Conservation (phyloP, 225 moss, liverwort and hornwort species). For the Antitrichia curtipendula region DNA sequence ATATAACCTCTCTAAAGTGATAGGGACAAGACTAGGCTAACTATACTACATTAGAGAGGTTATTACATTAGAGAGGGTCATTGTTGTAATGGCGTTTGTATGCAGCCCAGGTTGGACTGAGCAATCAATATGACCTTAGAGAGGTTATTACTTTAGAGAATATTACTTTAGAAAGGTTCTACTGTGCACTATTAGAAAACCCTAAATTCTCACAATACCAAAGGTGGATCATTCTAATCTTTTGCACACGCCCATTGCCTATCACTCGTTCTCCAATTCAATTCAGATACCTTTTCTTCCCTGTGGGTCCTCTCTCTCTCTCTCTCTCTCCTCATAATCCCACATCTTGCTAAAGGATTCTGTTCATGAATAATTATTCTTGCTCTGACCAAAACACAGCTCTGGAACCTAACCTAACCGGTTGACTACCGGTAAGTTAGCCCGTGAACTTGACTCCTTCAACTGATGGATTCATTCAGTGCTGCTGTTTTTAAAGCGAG, state of each 20-base stretch:
- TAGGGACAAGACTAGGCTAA: no score
- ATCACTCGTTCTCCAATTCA: background rate
- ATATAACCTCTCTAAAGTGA: no score
- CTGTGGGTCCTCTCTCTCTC: accelerated
- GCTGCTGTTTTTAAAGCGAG: background rate
- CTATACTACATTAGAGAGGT: no score
- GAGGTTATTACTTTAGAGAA: no score
- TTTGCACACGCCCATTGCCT: background rate
- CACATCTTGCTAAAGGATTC: background rate
- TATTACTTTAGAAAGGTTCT: no score
- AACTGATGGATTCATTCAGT: background rate
- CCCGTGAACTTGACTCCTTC: background rate
- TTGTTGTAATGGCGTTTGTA: no score
- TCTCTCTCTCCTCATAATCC: no score
- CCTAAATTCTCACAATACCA: background rate
- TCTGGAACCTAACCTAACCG: background rate
- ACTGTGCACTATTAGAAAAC: background rate
- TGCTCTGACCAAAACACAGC: background rate
- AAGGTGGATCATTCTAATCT: no score
- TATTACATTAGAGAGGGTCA: no score
- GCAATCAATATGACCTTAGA: no score
- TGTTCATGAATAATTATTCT: background rate
- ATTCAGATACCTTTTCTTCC: background rate
- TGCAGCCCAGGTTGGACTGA: no score
- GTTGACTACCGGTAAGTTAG: background rate